Evolutionary conservation across 192 early-diverging fungal genomes (phyloP), one percentile per base, ranked within the genome.

Genomic region (Backusella mclennaniae): DNA sequence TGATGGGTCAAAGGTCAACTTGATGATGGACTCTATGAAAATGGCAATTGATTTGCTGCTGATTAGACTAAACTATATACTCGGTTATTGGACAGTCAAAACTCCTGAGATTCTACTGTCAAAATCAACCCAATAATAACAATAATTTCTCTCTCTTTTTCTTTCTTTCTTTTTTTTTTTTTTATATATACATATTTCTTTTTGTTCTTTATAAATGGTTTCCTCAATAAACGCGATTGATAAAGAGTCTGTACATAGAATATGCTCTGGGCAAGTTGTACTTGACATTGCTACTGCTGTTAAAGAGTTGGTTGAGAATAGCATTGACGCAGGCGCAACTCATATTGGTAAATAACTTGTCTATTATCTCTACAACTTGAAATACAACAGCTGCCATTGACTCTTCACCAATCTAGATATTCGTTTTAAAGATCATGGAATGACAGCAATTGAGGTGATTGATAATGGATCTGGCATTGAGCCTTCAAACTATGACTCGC

Each of bases 271-370:
- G 8, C 96, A 98, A 66, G 96, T 96, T 31, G 89, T 98, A 31
- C 79, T 93, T 14, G 95, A 97, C 78, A 89, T 97, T 44, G 84
- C 90, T 11, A 94, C 90, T 0, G 89, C 95, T 12, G 91, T 93
- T 17, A 98, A 99, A 85, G 98, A 99, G 80, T 87, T 99, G 7
- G 80, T 99, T 35, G 98, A 99, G 76, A 99, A 99, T 82, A 90
- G 91, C 53, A 77, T 98, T 6, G 98, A 99, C 77, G 95, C 98
- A 0, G 85, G 89, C 0, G 90, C 98, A 3, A 94, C 94, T 0
- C 69, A 82, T 6, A 88, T 99, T 71, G 87, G 89, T 89, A 84
- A 42, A 70, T 39, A 39, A 33, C 33, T 33, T 33, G 1, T 33
- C 33, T 3, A 33, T 33, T 33, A 33, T 33, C 33, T 33, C 33